These are phyloP conservation scores for Leccinum laetum DNA, from an alignment of 1,284 basidiomycete species.

Conservation along the genomic window DNA sequence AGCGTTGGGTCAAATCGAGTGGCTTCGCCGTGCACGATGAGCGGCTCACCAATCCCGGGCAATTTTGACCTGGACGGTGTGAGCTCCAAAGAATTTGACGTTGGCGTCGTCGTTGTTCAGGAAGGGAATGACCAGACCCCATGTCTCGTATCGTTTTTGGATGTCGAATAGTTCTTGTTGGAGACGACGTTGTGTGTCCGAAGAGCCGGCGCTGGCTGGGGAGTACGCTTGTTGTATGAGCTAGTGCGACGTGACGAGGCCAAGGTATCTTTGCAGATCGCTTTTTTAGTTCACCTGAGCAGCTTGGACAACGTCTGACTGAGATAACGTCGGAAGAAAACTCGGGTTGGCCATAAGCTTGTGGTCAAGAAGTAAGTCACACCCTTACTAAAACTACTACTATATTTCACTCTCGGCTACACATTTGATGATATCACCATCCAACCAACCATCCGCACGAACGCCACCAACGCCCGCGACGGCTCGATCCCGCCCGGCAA, in stretches of 20 bases:
- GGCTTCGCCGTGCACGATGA: neutral
- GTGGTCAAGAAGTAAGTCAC: too few relatives aligned
- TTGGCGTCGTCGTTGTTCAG: conserved; percentile 70
- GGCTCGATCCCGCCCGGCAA: conserved; percentile 15
- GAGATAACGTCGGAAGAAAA: conserved; percentile 30
- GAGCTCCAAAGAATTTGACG: conserved; percentile 91
- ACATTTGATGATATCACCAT: neutral
- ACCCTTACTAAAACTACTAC: too few relatives aligned
- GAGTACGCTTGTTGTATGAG: conserved; percentile 64
- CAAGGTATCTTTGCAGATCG: neutral
- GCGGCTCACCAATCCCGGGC: conserved; percentile 78
- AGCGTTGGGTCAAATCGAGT: conserved; percentile 11
- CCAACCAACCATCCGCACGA: conserved; percentile 3
- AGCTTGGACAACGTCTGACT: conserved; percentile 32
- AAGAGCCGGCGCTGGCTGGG: conserved; percentile 46
- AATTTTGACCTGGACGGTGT: conserved; percentile 90
- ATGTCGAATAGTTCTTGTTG: conserved; percentile 75
- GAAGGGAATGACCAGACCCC: conserved; percentile 78
- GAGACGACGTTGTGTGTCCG: conserved; percentile 59
- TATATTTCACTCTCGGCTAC: too few relatives aligned
- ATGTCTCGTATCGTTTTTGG: conserved; percentile 71
- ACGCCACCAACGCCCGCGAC: conserved; percentile 7
- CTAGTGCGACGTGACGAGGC: conserved; percentile 30
- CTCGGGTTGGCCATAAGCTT: conserved; percentile 20
- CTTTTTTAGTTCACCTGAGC: conserved; percentile 26